phyloP scores from a whole-genome alignment of 1,284 basidiomycete genomes.

The Trametes polyzona region DNA sequence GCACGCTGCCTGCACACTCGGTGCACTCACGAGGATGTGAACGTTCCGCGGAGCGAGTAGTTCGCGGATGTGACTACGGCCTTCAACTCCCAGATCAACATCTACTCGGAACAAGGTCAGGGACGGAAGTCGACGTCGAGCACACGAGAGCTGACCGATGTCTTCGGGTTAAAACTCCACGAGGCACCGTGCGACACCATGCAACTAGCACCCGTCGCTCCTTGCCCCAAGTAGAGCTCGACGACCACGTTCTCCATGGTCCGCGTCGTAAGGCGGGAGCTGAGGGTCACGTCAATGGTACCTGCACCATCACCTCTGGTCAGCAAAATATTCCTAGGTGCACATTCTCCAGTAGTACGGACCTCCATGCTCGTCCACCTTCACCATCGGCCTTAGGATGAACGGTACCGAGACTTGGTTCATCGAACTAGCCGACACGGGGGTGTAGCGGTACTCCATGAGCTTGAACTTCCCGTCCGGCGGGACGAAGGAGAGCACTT shows the following conservation, averaged over 20 bases:
- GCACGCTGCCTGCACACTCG: not conserved
- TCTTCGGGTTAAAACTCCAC: slow-evolving; percentile 80
- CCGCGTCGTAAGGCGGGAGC: slow-evolving; percentile 66
- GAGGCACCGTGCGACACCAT: slow-evolving; percentile 66
- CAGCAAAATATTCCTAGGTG: not conserved
- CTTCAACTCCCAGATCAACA: slow-evolving; percentile 77
- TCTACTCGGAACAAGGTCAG: slow-evolving; percentile 41
- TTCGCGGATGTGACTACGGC: slow-evolving; percentile 70
- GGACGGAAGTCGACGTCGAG: not conserved
- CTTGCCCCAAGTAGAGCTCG: slow-evolving; percentile 76
- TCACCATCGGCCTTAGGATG: slow-evolving; percentile 61
- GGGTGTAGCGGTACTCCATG: slow-evolving; percentile 78
- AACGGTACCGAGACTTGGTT: slow-evolving; percentile 68
- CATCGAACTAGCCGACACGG: slow-evolving; percentile 40
- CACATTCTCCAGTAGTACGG: slow-evolving; percentile 20
- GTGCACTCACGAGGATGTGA: slow-evolving; percentile 61
- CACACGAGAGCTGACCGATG: slow-evolving; percentile 47
- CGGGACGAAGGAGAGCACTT: slow-evolving; percentile 88
- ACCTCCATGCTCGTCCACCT: slow-evolving; percentile 70
- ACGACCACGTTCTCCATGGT: slow-evolving; percentile 73
- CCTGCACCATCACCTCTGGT: slow-evolving; percentile 45
- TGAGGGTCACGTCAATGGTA: slow-evolving; percentile 71
- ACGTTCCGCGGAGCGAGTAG: slow-evolving; percentile 79
- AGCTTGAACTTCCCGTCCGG: slow-evolving; percentile 92
- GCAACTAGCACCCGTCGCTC: slow-evolving; percentile 69